Percentiles rank a stretch among this genome's conserved stretches.
Conservation (phyloP, 2,329 filamentous ascomycete species). For the Aspergillus hiratsukae region DNA sequence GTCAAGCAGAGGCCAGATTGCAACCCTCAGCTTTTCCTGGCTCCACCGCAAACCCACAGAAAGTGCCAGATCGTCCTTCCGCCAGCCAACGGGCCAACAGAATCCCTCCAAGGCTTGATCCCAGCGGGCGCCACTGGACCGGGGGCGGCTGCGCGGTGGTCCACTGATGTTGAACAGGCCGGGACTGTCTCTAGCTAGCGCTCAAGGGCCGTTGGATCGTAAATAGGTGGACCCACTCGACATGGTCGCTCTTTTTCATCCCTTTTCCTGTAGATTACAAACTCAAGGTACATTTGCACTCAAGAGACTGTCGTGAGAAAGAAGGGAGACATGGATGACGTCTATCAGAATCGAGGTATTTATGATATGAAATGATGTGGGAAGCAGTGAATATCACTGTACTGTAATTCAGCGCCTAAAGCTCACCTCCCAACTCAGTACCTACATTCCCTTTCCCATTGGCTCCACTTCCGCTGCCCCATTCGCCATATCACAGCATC, state of each 20-base stretch:
- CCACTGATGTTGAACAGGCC: conserved; percentile 17
- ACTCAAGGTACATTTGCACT: background rate
- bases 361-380: background rate
- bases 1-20: conserved; percentile 5
- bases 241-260: conserved; percentile 6
- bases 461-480: conserved; percentile 18
- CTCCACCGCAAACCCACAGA: conserved; percentile 12
- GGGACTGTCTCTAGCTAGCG: conserved; percentile 15
- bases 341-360: background rate
- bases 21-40: background rate
- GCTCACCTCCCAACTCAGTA: conserved; percentile 8
- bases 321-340: background rate
- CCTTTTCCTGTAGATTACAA: background rate
- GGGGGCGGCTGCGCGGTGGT: conserved; percentile 7
- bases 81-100: conserved; percentile 5
- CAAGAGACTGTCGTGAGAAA: background rate
- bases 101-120: conserved; percentile 15
- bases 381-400: background rate
- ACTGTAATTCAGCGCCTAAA: background rate
- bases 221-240: conserved; percentile 9
- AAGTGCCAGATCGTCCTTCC: conserved; percentile 18
- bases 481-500: conserved; percentile 5
- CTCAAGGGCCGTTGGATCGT: conserved; percentile 18
- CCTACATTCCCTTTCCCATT: conserved; percentile 4
- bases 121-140: conserved; percentile 18